phyloP scores from a whole-genome alignment of 2,329 filamentous ascomycete species.

The Dendryphion nanum region DNA sequence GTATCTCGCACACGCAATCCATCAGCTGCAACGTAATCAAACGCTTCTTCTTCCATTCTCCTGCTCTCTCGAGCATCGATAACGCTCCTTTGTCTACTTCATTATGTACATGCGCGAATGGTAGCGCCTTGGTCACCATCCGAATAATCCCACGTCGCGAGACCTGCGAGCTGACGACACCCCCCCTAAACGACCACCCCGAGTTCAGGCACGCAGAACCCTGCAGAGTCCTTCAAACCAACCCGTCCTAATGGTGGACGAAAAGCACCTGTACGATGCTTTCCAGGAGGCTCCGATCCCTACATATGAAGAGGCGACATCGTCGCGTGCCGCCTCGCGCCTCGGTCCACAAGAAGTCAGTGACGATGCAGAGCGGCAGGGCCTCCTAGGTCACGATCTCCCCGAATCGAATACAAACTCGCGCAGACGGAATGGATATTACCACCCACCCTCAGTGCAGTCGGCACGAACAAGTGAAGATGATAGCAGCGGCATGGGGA shows the following conservation, averaged over 20 bases:
- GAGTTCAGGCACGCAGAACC: constrained; percentile 11
- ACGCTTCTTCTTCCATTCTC: constrained; percentile 6
- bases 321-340: constrained; percentile 54
- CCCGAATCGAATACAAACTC: constrained; percentile 10
- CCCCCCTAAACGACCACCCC: constrained; percentile 6
- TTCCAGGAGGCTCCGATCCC: constrained; percentile 68
- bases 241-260: constrained; percentile 34
- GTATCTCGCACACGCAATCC: constrained; percentile 5
- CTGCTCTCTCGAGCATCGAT: constrained; percentile 5
- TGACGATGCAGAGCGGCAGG: constrained; percentile 74
- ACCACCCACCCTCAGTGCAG: constrained; percentile 80
- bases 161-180: constrained; percentile 1
- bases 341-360: constrained; percentile 60
- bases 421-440: constrained; percentile 48
- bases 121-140: constrained; percentile 11
- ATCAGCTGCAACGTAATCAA: constrained; percentile 4
- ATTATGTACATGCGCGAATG: constrained; percentile 27
- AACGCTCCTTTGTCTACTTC: constrained; percentile 15
- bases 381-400: constrained; percentile 62
- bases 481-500: constrained; percentile 47
- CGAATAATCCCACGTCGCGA: background rate
- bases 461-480: constrained; percentile 67
- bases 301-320: constrained; percentile 77
- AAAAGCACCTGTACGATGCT: constrained; percentile 40
- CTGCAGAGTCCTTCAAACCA: constrained; percentile 8